Base-by-base conservation (phyloP, 768 basidiomycete genomes). In the Clavaria fumosa region DNA sequence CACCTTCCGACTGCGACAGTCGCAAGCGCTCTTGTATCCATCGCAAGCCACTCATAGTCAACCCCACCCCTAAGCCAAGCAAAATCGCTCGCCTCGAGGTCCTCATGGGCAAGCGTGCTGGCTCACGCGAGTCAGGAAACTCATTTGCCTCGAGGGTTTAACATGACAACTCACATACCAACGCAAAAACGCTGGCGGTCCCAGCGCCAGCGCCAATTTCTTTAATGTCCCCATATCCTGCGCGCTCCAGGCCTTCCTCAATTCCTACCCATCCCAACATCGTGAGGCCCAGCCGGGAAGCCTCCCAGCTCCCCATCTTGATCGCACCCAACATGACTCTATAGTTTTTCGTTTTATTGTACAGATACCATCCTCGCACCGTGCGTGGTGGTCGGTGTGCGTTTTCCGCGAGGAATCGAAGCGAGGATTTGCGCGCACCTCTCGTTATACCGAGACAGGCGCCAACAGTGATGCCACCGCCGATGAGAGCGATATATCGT, bases 271-370 rank as follows among this genome's bases (percentile, higher is more conserved):
- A 70, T 11, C 59, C 60, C 23, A 60, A 31, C 7, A 56, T 62
- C 39, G 66, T 45, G 19, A 43, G 36, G 0, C 54, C 60, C 27
- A 86, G 56, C 48, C 62, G 66, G 36, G 54, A 45, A 1, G 67
- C 77, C 35, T 83, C 72, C 39, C 45, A 43, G 1, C 67, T 78
- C 4, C 71, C 86, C 11, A 72, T 75, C 48, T 70, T 72, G 52
- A 90, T 52, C 6, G 70, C 86, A 0, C 69, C 78, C 43, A 75
- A 65, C 50, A 86, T 67, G 47, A 89, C 72, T 47, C 72, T 66
- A 64, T 90, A 91, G 63, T 91, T 91, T 57, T 91, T 93, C 20
- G 85, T 89, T 64, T 91, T 91, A 54, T 86, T 82, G 72, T 93
- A 91, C 49, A 86, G 81, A 56, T 90, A 93, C 88, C 89, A 91